Percentiles rank a stretch among this genome's conserved stretches.
Conservation (phyloP, 2,329 filamentous ascomycete species). For the Pseudonectria buxi region DNA sequence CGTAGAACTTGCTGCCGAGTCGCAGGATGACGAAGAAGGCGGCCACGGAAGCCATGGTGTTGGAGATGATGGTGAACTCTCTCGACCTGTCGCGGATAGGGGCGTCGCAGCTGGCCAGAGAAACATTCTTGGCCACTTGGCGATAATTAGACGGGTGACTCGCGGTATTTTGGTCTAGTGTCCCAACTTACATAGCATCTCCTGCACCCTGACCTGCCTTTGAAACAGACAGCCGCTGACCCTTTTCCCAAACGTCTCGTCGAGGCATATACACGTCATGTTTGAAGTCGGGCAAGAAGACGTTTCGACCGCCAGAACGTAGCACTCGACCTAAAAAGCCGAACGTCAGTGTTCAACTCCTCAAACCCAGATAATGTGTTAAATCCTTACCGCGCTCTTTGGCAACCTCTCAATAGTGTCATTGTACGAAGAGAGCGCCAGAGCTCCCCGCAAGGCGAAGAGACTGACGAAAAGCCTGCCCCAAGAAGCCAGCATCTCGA, state of each 20-base stretch:
- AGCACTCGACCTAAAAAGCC: conserved; percentile 18
- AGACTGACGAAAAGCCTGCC: too few relatives aligned
- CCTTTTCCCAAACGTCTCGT: conserved; percentile 17
- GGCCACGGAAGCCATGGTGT: conserved; percentile 28
- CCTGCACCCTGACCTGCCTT: conserved; percentile 20
- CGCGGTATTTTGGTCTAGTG: background rate
- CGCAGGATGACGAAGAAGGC: conserved; percentile 32
- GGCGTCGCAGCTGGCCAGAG: conserved; percentile 11
- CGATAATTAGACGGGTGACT: background rate
- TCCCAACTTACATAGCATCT: conserved; percentile 27
- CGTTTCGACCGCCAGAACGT: conserved; percentile 14
- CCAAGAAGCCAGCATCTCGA: too few relatives aligned
- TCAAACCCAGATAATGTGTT: too few relatives aligned
- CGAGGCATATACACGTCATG: conserved; percentile 26
- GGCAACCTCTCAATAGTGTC: too few relatives aligned
- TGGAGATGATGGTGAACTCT: conserved; percentile 27
- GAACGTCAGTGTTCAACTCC: too few relatives aligned
- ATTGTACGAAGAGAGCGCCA: too few relatives aligned
- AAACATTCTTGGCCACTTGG: conserved; percentile 21
- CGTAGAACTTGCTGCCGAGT: conserved; percentile 22
- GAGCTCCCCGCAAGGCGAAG: too few relatives aligned
- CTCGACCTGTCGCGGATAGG: conserved; percentile 25
- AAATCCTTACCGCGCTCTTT: too few relatives aligned
- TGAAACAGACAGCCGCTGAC: conserved; percentile 24
- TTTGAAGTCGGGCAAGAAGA: conserved; percentile 23